These are phyloP conservation scores for Penicillium sumatraense DNA, from an alignment of 2,329 filamentous ascomycete species.

Conservation along the genomic window DNA sequence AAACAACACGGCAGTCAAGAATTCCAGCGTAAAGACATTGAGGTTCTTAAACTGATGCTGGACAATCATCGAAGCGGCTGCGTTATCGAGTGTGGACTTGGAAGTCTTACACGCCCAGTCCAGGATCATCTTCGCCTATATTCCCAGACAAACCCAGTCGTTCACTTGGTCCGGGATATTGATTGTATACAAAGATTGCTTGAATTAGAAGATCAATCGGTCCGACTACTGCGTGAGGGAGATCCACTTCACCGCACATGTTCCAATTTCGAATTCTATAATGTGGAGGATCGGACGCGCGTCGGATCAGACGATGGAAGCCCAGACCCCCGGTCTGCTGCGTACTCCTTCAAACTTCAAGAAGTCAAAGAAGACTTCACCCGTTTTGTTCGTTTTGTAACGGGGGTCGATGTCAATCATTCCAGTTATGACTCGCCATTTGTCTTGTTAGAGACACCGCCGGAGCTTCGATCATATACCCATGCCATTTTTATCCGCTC, in stretches of 20 bases:
- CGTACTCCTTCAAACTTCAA: constrained; percentile 54
- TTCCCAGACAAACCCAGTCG: constrained; percentile 43
- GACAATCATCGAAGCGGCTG: constrained; percentile 48
- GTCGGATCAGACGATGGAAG: constrained; percentile 35
- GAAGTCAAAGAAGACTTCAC: constrained; percentile 65
- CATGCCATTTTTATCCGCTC: constrained; percentile 46
- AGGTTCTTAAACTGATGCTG: constrained; percentile 48
- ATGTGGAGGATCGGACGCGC: constrained; percentile 50
- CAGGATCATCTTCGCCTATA: constrained; percentile 47
- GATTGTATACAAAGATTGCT: constrained; percentile 45
- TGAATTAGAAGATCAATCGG: constrained; percentile 49
- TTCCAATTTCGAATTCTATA: constrained; percentile 54
- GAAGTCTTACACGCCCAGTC: constrained; percentile 47
- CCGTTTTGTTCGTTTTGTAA: constrained; percentile 62
- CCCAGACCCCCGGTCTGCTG: constrained; percentile 50
- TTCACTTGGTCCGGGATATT: constrained; percentile 49
- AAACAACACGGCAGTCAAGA: constrained; percentile 45
- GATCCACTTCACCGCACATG: constrained; percentile 53
- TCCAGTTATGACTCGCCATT: constrained; percentile 65
- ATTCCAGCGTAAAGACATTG: constrained; percentile 48
- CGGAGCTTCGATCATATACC: constrained; percentile 59
- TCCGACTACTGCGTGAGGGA: constrained; percentile 48
- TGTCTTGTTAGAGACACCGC: constrained; percentile 62
- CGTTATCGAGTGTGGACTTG: constrained; percentile 50
- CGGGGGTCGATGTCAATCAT: constrained; percentile 57